A percentile compares a stretch with the other conserved stretches of the same genome.
Evolutionary conservation across 2,329 filamentous ascomycete species (phyloP).

Genomic region (Cladosporium sp.): DNA sequence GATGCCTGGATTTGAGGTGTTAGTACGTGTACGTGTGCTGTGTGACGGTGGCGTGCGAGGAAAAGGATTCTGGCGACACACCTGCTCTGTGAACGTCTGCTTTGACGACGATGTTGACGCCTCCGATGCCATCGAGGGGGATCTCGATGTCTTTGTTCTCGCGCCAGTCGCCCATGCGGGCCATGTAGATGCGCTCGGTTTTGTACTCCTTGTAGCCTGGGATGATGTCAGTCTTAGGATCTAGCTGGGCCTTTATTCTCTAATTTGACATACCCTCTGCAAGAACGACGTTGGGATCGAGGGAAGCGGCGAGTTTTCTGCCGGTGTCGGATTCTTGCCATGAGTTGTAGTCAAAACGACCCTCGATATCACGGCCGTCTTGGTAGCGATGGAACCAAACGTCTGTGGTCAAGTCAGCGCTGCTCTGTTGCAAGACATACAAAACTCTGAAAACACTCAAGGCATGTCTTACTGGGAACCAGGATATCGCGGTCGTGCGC

Average conservation of each 20-base stretch:
- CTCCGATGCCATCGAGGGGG: constrained; percentile 90
- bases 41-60: no score
- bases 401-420: constrained; percentile 50
- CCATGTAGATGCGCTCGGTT: constrained; percentile 87
- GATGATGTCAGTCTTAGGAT: neutral
- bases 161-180: constrained; percentile 85
- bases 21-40: neutral
- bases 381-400: constrained; percentile 95
- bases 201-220: constrained; percentile 88
- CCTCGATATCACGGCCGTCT: constrained; percentile 78
- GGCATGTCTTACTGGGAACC: constrained; percentile 74
- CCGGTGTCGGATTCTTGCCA: constrained; percentile 93
- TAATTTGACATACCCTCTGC: constrained; percentile 65
- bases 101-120: constrained; percentile 96
- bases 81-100: constrained; percentile 94
- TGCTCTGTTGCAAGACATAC: neutral
- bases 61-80: constrained; percentile 44
- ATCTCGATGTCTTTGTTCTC: constrained; percentile 90
- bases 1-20: constrained; percentile 63
- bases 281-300: constrained; percentile 77
- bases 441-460: no score
- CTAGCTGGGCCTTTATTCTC: neutral
- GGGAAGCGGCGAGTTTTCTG: constrained; percentile 64
- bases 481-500: constrained; percentile 89
- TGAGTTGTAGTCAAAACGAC: constrained; percentile 98